phyloP scores from a whole-genome alignment of 768 basidiomycete species.

The Rubroboletus satanas region DNA sequence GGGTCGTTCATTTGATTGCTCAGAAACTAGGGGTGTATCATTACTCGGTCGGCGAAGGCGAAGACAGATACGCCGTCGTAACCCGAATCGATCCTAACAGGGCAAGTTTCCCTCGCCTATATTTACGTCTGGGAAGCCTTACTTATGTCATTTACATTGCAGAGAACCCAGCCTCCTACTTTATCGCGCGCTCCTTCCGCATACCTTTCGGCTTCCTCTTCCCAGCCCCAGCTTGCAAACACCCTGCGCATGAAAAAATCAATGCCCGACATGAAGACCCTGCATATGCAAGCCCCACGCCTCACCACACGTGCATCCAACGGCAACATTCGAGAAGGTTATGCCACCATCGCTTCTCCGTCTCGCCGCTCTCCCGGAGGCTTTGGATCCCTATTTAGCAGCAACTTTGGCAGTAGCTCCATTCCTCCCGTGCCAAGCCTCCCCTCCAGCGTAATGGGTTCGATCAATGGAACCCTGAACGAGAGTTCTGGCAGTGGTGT shows the following conservation, averaged over 20 bases:
- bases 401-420: slow-evolving; percentile 33
- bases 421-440: slow-evolving; percentile 80
- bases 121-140: slow-evolving; percentile 12
- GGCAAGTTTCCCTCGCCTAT: slow-evolving; percentile 43
- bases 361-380: slow-evolving; percentile 71
- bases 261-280: slow-evolving; percentile 95
- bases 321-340: slow-evolving; percentile 83
- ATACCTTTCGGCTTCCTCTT: slow-evolving; percentile 58
- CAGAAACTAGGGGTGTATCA: slow-evolving; percentile 96
- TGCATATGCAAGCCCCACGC: slow-evolving; percentile 76
- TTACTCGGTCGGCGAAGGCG: slow-evolving; percentile 89
- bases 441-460: slow-evolving; percentile 50
- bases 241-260: slow-evolving; percentile 91
- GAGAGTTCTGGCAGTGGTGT: slow-evolving; percentile 47
- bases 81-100: slow-evolving; percentile 83
- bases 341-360: slow-evolving; percentile 82
- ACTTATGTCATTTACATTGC: slow-evolving; percentile 16
- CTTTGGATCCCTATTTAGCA: slow-evolving; percentile 68
- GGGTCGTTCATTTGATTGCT: slow-evolving; percentile 93
- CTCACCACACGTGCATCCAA: slow-evolving; percentile 79
- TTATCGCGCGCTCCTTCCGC: slow-evolving; percentile 80
- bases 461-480: slow-evolving; percentile 42
- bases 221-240: slow-evolving; percentile 40
- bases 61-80: slow-evolving; percentile 91
- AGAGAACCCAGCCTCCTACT: slow-evolving; percentile 50